Evolutionary conservation across 2,329 filamentous ascomycete genomes (phyloP).

Genomic region (Hypoxylon rubiginosum): DNA sequence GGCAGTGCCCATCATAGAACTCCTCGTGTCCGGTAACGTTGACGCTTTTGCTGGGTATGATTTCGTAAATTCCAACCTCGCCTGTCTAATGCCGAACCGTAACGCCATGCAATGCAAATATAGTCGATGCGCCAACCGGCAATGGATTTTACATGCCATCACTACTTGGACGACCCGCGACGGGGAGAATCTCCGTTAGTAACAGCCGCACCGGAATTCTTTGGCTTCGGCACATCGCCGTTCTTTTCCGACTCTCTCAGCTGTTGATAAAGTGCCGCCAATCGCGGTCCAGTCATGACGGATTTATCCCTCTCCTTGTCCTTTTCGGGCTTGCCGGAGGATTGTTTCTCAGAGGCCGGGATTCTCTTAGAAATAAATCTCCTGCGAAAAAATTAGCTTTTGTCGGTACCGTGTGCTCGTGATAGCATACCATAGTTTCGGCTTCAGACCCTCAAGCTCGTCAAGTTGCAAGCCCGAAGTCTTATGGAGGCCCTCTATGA

Average conservation of each 20-base stretch:
- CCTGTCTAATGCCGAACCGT: conserved; percentile 49
- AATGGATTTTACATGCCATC: conserved; percentile 18
- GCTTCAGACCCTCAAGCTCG: conserved; percentile 53
- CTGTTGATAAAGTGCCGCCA: conserved; percentile 52
- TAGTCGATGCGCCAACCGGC: conserved; percentile 33
- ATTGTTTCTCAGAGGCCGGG: conserved; percentile 50
- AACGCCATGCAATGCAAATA: conserved; percentile 52
- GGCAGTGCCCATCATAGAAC: conserved; percentile 44
- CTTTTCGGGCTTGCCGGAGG: conserved; percentile 46
- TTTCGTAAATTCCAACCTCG: conserved; percentile 46
- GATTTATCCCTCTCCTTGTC: conserved; percentile 47
- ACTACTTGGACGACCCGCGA: conserved; percentile 46
- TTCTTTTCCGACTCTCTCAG: conserved; percentile 49
- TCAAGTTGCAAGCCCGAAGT: conserved; percentile 49
- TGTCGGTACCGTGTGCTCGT: background rate
- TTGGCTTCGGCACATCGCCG: conserved; percentile 44
- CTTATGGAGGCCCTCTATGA: conserved; percentile 52
- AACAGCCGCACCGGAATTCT: conserved; percentile 41
- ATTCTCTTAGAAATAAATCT: conserved; percentile 54
- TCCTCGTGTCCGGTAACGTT: conserved; percentile 50
- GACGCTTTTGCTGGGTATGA: conserved; percentile 55
- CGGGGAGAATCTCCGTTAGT: conserved; percentile 48
- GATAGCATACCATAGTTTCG: conserved; percentile 52
- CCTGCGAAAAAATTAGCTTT: conserved; percentile 43
- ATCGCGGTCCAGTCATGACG: conserved; percentile 51